Evolutionary conservation across 352 stramenopile genomes (phyloP).

Genomic region (Phytophthora tentaculata): DNA sequence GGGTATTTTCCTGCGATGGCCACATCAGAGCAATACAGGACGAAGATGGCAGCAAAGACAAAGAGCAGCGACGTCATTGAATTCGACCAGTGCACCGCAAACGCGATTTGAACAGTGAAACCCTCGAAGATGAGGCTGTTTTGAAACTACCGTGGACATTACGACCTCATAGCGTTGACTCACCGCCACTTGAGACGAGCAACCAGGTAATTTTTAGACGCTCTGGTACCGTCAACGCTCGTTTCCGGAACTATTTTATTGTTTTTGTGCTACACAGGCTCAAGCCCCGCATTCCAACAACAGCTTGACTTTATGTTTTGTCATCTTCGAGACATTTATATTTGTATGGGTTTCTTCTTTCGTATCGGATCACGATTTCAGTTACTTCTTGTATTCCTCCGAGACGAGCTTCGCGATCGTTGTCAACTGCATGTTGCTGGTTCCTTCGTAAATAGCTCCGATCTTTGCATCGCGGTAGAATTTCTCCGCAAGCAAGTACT

Average conservation of each 20-base stretch:
- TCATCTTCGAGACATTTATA: not conserved
- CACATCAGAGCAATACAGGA: not conserved
- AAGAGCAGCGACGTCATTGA: not conserved
- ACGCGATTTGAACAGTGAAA: not conserved
- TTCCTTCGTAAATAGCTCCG: conserved; percentile 97
- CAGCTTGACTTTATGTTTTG: conserved; percentile 4
- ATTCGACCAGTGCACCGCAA: not conserved
- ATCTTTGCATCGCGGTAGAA: conserved; percentile 98
- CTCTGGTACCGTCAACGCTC: not conserved
- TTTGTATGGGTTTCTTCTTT: not conserved
- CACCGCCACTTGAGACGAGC: not conserved
- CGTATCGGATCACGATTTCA: conserved; percentile 1
- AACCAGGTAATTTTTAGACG: not conserved
- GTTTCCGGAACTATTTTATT: not conserved
- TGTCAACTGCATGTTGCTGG: conserved; percentile 97
- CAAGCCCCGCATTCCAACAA: not conserved
- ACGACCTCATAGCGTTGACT: not conserved
- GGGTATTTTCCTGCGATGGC: conserved; percentile 6
- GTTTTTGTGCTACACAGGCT: not conserved
- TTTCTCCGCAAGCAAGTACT: conserved; percentile 95
- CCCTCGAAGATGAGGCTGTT: not conserved
- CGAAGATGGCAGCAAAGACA: not conserved
- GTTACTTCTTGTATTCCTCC: conserved; percentile 87
- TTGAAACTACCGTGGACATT: not conserved
- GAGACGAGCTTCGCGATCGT: conserved; percentile 93